Evolutionary conservation across 2,329 filamentous ascomycete genomes (phyloP), one percentile per base, ranked within the genome.

Genomic region (Xylariales sp.): DNA sequence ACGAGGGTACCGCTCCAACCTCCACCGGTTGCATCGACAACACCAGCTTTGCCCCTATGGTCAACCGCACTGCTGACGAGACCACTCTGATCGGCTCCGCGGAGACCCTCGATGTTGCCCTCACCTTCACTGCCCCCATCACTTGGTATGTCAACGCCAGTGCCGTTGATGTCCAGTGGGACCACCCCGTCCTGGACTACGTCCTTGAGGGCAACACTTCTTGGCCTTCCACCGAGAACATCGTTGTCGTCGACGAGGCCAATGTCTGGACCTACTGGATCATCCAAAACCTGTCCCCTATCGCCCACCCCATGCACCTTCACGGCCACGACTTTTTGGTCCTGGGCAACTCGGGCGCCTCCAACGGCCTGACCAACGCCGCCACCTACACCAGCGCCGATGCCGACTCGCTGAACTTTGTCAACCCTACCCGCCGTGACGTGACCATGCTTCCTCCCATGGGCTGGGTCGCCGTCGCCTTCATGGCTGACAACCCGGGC

Each of bases 401-500:
- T 25, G 19, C 32, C 10, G 47, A 47, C 27, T 19, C 29, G 8
- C 53, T 61, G 11, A 60, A 58, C 41, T 60, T 50, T 10, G 30
- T 50, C 12, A 73, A 70, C 33, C 68, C 68, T 6, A 58, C 62
- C 1, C 56, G 69, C 2, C 54, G 71, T 15, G 71, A 74, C 46
- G 67, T 65, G 1, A 62, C 63, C 3, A 60, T 66, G 40, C 49
- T 73, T 10, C 63, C 66, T 1, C 53, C 49, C 5, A 51, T 49
- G n/a, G 70, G 69, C 0, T 67, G 66, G 49, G 42, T 74, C 7
- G 62, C 67, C 4, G 52, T 74, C 18, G 69, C 65, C 1, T 74
- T 70, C 52, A 49, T 55, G 33, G 60, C 66, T 1, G 64, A 76
- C 49, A 74, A 74, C 45, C 71, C 70, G 0, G 71, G 70, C 33